phyloP scores from a whole-genome alignment of 495 filamentous ascomycete species.

The Tetracladium marchalianum region DNA sequence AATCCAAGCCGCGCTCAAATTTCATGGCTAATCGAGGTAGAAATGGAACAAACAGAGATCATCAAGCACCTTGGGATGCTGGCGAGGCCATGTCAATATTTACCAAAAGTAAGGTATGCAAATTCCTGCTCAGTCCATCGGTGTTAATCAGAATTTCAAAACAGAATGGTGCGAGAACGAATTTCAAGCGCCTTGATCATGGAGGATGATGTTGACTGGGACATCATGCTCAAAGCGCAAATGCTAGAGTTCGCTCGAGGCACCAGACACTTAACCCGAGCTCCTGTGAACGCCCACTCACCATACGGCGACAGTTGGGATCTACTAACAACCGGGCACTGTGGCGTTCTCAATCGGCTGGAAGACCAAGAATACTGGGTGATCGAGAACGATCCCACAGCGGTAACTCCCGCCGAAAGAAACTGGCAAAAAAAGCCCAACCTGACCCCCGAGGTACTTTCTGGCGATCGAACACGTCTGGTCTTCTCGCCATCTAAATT shows the following conservation, averaged over 20 bases:
- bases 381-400: too few relatives aligned
- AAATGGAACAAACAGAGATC: too few relatives aligned
- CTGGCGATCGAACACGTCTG: too few relatives aligned
- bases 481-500: too few relatives aligned
- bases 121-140: too few relatives aligned
- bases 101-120: slow-evolving; percentile 22
- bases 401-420: too few relatives aligned
- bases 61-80: slow-evolving; percentile 25
- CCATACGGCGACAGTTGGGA: slow-evolving; percentile 34
- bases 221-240: slow-evolving; percentile 31
- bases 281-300: background rate
- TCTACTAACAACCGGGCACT: slow-evolving; percentile 30
- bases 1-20: too few relatives aligned
- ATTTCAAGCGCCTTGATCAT: slow-evolving; percentile 26
- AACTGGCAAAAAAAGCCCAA: too few relatives aligned
- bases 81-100: slow-evolving; percentile 29
- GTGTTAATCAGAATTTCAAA: too few relatives aligned
- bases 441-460: too few relatives aligned
- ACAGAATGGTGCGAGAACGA: background rate
- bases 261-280: background rate
- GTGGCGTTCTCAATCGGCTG: slow-evolving; percentile 19
- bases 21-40: too few relatives aligned
- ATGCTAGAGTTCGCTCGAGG: slow-evolving; percentile 20
- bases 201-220: slow-evolving; percentile 40
- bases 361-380: too few relatives aligned